Percentiles rank a stretch among this genome's conserved stretches.
Evolutionary conservation across 208 protist species (phyloP).

Genomic region (Trypanosoma cruzi): DNA sequence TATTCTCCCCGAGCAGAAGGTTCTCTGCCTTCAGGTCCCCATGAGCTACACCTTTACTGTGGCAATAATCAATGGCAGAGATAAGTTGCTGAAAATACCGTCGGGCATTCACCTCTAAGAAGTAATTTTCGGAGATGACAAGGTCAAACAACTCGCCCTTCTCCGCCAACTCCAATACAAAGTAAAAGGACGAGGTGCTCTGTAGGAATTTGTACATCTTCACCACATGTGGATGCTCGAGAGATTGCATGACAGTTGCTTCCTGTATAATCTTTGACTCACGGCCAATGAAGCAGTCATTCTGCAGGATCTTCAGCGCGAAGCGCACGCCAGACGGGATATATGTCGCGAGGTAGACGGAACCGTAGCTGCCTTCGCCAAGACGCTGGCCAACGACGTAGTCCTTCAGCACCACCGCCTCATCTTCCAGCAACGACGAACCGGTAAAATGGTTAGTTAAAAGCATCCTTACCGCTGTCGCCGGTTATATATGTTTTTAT

Average conservation of each 20-base stretch:
- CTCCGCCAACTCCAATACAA: constrained; percentile 89
- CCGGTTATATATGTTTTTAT: no score
- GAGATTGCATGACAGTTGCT: constrained; percentile 85
- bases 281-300: constrained; percentile 61
- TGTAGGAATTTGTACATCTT: constrained; percentile 91
- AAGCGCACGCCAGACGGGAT: constrained; percentile 73
- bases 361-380: constrained; percentile 88
- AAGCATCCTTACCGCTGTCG: constrained; percentile 1
- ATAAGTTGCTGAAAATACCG: constrained; percentile 96
- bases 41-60: constrained; percentile 86
- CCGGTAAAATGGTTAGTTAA: constrained; percentile 68
- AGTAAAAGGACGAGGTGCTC: constrained; percentile 85
- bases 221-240: constrained; percentile 91
- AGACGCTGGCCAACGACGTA: constrained; percentile 81
- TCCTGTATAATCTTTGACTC: constrained; percentile 83
- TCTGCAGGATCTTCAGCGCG: constrained; percentile 90
- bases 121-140: constrained; percentile 86
- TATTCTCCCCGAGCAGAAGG: constrained; percentile 72
- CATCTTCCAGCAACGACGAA: constrained; percentile 59
- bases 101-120: constrained; percentile 83
- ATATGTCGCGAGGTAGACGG: constrained; percentile 87
- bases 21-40: constrained; percentile 94
- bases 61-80: constrained; percentile 94
- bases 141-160: constrained; percentile 95
- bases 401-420: constrained; percentile 69